Evolutionary conservation across 176 grass and related monocot species (phyloP).

Genomic region (Stipa capillata): DNA sequence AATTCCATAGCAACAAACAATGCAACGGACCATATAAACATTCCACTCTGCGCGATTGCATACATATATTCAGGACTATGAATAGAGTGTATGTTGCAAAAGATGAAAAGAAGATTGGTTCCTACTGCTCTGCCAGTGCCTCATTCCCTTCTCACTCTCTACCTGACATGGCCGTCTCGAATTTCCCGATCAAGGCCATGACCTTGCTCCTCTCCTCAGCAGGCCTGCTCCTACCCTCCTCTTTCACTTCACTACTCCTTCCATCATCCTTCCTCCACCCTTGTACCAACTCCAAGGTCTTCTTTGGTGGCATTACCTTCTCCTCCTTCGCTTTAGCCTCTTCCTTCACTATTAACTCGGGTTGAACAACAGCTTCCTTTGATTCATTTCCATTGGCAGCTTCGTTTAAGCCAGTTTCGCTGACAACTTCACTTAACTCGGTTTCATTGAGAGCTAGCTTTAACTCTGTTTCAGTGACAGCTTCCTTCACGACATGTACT

Average conservation of each 20-base stretch:
- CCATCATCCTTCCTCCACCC: conserved; percentile 18
- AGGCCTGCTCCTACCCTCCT: conserved; percentile 33
- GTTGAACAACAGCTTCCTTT: neutral
- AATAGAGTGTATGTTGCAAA: neutral
- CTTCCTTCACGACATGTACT: neutral
- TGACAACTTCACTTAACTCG: neutral
- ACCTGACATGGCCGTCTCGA: conserved; percentile 49
- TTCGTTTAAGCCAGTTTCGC: neutral
- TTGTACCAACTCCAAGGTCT: neutral
- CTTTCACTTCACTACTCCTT: conserved; percentile 38
- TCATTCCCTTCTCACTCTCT: neutral
- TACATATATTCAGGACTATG: neutral
- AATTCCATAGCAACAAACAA: neutral
- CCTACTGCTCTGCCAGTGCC: neutral
- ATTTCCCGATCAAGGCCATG: conserved; percentile 53
- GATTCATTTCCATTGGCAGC: neutral
- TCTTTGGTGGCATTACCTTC: neutral
- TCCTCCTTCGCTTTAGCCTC: conserved; percentile 12
- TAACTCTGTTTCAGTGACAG: neutral
- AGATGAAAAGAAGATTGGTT: neutral
- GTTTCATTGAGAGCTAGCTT: neutral
- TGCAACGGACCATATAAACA: neutral
- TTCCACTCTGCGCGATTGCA: neutral
- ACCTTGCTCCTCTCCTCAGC: conserved; percentile 43
- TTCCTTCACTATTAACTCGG: neutral